Evolutionary conservation across 352 stramenopile genomes (phyloP), one percentile per base, ranked within the genome.

Genomic region (Phytophthora hybrid): DNA sequence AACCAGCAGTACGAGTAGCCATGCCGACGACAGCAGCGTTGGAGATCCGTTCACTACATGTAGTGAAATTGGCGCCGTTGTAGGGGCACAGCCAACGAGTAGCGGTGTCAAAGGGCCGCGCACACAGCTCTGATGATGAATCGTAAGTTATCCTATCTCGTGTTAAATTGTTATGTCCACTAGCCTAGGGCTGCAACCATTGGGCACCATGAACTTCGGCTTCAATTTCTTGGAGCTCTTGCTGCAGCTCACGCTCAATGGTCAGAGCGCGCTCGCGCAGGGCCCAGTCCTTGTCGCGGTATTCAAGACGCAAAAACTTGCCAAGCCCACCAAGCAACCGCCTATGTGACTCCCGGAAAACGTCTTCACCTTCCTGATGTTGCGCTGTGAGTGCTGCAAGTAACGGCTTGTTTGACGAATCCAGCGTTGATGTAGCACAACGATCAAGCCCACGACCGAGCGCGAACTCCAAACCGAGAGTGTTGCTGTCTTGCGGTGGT

Each of bases 251-350:
- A 2, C 86, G 79, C 69, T 92, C 87, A n/a, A 94, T 77, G 18
- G 83, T 63, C 11, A 88, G 41, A 54, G 84, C 84, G 1, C 84
- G 81, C 16, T 90, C 82, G 29, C 78, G 80, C n/a, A 91, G 37
- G 55, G 77, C 73, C 76, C 77, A 86, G 29, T 76, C 73, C 51
- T 79, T 74, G 6, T 75, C 53, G 29, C 68, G 73, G 31, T 79
- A 88, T 23, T 94, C 87, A 19, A 94, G 63, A 6, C 85, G 84
- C 41, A 94, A 73, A 57, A 92, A 93, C 52, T 84, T 85, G 44
- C 76, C 76, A 41, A 94, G 84, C 19, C 74, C 80, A 37, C 63
- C 71, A 39, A 90, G 80, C 26, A 93, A 66, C n/a, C 74, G 80
- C 19, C 80, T 80, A 23, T 88, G 77, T 2, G 79, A 77, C 26